Conservation (phyloP, 2,329 filamentous ascomycete genomes). For the Drechmeria coniospora region DNA sequence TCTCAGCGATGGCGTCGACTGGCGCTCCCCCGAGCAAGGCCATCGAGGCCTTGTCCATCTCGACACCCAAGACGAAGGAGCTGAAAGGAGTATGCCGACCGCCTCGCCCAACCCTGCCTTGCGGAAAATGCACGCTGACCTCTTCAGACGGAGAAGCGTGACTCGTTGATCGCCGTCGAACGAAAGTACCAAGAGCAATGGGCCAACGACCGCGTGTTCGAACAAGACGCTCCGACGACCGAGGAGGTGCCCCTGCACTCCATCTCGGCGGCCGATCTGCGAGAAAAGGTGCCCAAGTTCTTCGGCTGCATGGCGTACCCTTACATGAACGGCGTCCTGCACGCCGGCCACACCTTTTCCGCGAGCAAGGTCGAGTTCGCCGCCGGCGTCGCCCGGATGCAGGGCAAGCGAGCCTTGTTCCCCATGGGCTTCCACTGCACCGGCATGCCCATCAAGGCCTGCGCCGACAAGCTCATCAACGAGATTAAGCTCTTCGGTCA, state of each 20-base stretch:
- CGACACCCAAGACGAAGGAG: slow-evolving; percentile 38
- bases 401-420: slow-evolving; percentile 74
- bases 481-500: slow-evolving; percentile 82
- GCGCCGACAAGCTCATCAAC: slow-evolving; percentile 82
- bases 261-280: slow-evolving; percentile 58
- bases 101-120: background rate
- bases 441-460: slow-evolving; percentile 96
- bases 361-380: slow-evolving; percentile 88
- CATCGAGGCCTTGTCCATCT: slow-evolving; percentile 35
- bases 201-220: slow-evolving; percentile 46
- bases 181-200: slow-evolving; percentile 77
- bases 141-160: slow-evolving; percentile 66
- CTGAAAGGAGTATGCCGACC: slow-evolving; percentile 36
- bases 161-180: slow-evolving; percentile 66
- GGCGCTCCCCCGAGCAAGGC: slow-evolving; percentile 27
- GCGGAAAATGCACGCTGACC: background rate
- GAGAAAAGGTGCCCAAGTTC: slow-evolving; percentile 76
- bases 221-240: slow-evolving; percentile 69
- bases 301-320: slow-evolving; percentile 45
- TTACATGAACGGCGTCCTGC: slow-evolving; percentile 78
- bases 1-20: slow-evolving; percentile 24
- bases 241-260: slow-evolving; percentile 62
- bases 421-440: slow-evolving; percentile 88
- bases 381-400: slow-evolving; percentile 74
- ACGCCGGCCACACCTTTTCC: slow-evolving; percentile 87